These are phyloP conservation scores for Anastatica hierochuntica DNA, from an alignment of 345 rosid species.

Conservation along the genomic window DNA sequence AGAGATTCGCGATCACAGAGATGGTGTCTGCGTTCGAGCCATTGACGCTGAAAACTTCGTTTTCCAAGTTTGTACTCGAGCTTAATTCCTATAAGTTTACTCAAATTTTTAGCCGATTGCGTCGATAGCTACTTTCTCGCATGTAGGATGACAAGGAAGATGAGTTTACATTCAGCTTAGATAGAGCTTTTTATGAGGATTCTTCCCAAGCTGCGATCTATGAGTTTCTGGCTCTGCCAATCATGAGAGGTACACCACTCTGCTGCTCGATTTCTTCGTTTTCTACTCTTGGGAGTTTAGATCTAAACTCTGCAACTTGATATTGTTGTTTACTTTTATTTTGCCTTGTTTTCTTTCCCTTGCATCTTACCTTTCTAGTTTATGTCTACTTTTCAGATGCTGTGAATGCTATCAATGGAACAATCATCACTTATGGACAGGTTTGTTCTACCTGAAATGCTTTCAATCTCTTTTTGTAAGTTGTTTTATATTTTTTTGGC, in stretches of 20 bases:
- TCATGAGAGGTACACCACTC: constrained; percentile 42
- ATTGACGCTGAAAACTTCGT: constrained; percentile 47
- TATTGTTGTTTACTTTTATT: background rate
- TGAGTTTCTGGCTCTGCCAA: constrained; percentile 60
- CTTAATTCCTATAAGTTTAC: no score
- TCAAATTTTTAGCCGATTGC: background rate
- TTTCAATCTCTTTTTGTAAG: background rate
- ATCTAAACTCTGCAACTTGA: no score
- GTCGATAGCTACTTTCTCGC: no score
- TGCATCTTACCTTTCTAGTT: constrained; percentile 2
- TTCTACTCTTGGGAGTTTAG: no score
- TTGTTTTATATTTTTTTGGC: background rate
- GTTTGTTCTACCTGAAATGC: constrained; percentile 23
- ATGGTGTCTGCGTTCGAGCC: constrained; percentile 38
- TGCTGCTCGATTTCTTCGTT: no score
- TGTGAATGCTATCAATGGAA: constrained; percentile 58
- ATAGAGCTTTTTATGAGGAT: constrained; percentile 49
- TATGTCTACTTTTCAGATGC: constrained; percentile 36
- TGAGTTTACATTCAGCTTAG: constrained; percentile 48
- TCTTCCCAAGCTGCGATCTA: constrained; percentile 55
- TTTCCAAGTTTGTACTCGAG: constrained; percentile 42
- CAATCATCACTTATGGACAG: constrained; percentile 86
- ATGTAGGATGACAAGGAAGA: constrained; percentile 65
- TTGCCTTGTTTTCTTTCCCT: background rate
- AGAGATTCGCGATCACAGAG: constrained; percentile 46